Base-by-base conservation (phyloP, 768 basidiomycete species). In the Kwoniella sp. region DNA sequence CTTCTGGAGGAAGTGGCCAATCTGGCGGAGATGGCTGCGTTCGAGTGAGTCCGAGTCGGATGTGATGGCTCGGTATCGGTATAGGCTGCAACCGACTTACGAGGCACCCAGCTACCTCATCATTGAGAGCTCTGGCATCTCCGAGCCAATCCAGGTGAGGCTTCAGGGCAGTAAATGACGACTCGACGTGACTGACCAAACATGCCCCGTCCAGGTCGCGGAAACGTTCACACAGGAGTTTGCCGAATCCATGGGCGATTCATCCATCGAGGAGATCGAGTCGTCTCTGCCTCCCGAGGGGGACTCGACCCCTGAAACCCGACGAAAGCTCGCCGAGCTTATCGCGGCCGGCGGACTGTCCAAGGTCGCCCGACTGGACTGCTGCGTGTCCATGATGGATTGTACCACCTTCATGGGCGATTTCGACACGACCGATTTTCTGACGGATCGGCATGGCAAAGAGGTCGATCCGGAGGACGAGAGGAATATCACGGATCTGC, bases 381-480 rank as follows among this genome's bases (percentile, higher is more conserved):
- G 63, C 3, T 71, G 70, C 47, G 74, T 73, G 0, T 66, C 65
- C 2, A 55, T 75, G 27, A 69, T 75, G 34, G 70, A 74, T 42
- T 62, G 60, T 11, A 52, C 63, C 0, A 67, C 57, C 23, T 63
- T 74, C 45, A 44, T 74, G 40, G 56, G 52, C 28, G 65, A 67
- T 53, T 70, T 73, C 50, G 56, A 65, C 9, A 74, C 71, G 3
- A 59, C 65, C 29, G 71, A 75, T 42, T 74, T 75, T 48, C 50
- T 75, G 42, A 60, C 65, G 3, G 71, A 74, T 48, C 53, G 73
- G 15, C 59, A 70, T 43, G 65, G 53, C 28, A 48, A 39, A 19
- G 63, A 70, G 9, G 69, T 75, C 23, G 63, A 60, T 25, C 63
- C 63, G 12, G 65, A 74, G 33, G 74, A 75, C 52, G 74, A 75